Conservation (phyloP, 202 grass and related monocot species). For the Schoenoplectus tabernaemontani region DNA sequence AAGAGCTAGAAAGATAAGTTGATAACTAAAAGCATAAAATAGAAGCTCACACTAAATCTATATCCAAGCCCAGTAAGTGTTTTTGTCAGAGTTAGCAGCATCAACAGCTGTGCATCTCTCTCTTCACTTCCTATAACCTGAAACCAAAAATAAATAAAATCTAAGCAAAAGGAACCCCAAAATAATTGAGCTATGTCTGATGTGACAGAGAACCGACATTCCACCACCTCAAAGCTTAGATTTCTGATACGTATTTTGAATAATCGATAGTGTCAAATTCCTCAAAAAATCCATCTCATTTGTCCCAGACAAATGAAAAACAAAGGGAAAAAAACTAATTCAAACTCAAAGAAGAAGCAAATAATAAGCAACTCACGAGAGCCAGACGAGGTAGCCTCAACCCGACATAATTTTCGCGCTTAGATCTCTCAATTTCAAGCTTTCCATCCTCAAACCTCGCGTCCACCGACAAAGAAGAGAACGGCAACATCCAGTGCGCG, state of each 20-base stretch:
- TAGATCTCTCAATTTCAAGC: slow-evolving; percentile 70
- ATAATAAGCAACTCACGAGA: slow-evolving; percentile 43
- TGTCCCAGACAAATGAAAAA: neutral
- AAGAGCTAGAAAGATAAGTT: neutral
- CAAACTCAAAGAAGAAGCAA: neutral
- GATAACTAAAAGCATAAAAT: slow-evolving; percentile 5
- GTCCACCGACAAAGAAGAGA: slow-evolving; percentile 38
- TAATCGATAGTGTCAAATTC: neutral
- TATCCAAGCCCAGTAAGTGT: slow-evolving; percentile 61
- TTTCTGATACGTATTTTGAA: neutral
- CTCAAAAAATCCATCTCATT: neutral
- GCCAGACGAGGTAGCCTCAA: slow-evolving; percentile 50
- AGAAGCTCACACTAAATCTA: slow-evolving; percentile 50
- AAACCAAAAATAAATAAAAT: slow-evolving; percentile 24
- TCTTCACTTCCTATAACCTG: slow-evolving; percentile 58
- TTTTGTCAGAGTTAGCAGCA: slow-evolving; percentile 73
- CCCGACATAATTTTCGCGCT: slow-evolving; percentile 31
- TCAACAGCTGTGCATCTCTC: slow-evolving; percentile 52
- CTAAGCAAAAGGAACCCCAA: neutral
- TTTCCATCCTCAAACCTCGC: slow-evolving; percentile 44
- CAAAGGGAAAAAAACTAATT: too few species aligned
- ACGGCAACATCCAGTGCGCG: slow-evolving; percentile 18
- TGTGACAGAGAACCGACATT: neutral
- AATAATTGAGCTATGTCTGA: neutral
- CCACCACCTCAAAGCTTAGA: neutral